phyloP scores from a whole-genome alignment of 169 alveolate species.

The Ichthyophthirius multifiliis region DNA sequence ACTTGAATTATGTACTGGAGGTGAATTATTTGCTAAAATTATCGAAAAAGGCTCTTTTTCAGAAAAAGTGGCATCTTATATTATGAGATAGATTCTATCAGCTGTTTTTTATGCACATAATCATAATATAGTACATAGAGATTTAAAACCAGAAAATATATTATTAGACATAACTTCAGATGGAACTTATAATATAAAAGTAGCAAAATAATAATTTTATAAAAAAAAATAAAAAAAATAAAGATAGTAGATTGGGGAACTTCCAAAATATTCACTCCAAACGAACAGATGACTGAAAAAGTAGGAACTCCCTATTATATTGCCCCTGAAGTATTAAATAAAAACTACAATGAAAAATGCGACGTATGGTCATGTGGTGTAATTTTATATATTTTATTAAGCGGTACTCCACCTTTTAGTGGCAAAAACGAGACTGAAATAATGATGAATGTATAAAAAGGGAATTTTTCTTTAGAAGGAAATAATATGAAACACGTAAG shows the following conservation, averaged over 20 bases:
- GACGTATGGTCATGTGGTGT: constrained; percentile 92
- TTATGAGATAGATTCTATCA: constrained; percentile 67
- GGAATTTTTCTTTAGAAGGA: constrained; percentile 57
- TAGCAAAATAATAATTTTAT: neutral
- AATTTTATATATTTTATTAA: constrained; percentile 85
- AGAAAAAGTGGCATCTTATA: constrained; percentile 80
- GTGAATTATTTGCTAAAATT: constrained; percentile 87
- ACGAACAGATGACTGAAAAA: constrained; percentile 35
- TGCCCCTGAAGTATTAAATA: constrained; percentile 87
- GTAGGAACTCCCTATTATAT: constrained; percentile 89
- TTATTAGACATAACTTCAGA: constrained; percentile 49
- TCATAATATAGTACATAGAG: constrained; percentile 70
- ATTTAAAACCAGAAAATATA: constrained; percentile 84
- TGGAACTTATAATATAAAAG: constrained; percentile 38
- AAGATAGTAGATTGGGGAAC: constrained; percentile 26
- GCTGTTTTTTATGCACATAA: constrained; percentile 60
- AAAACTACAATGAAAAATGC: constrained; percentile 74
- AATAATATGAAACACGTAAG: constrained; percentile 86
- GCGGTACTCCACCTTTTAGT: constrained; percentile 89
- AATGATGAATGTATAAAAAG: constrained; percentile 75
- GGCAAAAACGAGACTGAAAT: constrained; percentile 88
- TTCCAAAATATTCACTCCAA: constrained; percentile 14
- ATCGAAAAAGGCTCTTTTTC: constrained; percentile 80
- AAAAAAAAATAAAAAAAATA: neutral
- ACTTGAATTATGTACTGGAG: constrained; percentile 85